Base-by-base conservation (phyloP, 495 filamentous ascomycete species). In the Acidomyces sp. region DNA sequence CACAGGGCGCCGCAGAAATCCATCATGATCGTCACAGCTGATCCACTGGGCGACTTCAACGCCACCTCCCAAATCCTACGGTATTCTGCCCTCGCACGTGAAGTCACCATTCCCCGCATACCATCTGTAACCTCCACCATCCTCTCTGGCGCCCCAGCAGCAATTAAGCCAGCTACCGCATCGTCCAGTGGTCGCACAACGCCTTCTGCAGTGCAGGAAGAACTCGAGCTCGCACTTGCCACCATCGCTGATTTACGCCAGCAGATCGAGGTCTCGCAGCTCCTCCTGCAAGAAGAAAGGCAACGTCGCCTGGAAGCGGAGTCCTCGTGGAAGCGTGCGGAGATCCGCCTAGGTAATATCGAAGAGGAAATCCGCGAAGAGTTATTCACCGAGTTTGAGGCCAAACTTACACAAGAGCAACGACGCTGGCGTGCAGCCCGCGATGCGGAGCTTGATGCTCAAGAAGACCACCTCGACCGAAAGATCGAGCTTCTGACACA, bases 1-100 rank as follows among this genome's bases (percentile, higher is more conserved):
- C 51, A 48, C 20, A n/a, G 54, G 46, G 26, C 41, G 33, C 48
- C 31, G 0, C 88, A 93, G 57, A 90, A 85, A 56, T 83, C 80
- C 0, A 72, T 88, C 52, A 96, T 97, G 90, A 80, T 96, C 30
- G 92, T 96, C 15, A 93, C 90, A 1, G 90, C 92, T 0, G 90
- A 97, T 55, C 88, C 90, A 0, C 52, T 82, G 12, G 90, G 92
- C 10, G 90, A 97, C 57, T 94, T 85, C 66, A 95, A 96, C 52
- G 85, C 90, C 15, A 96, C 92, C 0, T 85, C 82, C 17, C 90
- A 97, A 58, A 96, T 97, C 24, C 66, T 97, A 3, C 80, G 90
- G 11, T 97, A 97, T 56, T 93, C 85, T 19, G 92, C 90, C 6
- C 70, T 96, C 3, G 92, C 90, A 0, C 75, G 85, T 1, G 90